Conservation (phyloP, 2,329 filamentous ascomycete species). For the Conoideocrella luteorostrata region DNA sequence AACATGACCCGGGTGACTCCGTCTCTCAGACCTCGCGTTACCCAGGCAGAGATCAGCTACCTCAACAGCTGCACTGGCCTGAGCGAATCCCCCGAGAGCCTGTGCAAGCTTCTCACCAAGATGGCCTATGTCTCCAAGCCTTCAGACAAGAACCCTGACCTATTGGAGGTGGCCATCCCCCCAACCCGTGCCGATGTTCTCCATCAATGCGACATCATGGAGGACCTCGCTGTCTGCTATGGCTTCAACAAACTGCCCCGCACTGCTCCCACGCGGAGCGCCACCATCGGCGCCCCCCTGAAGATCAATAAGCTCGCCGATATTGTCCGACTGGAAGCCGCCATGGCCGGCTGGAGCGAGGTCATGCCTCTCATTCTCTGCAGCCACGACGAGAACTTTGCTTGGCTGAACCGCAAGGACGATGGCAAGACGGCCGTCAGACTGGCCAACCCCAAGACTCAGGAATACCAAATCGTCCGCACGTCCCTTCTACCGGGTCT, state of each 20-base stretch:
- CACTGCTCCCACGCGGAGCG: slow-evolving; percentile 77
- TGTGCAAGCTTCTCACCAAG: slow-evolving; percentile 74
- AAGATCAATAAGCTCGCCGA: slow-evolving; percentile 92
- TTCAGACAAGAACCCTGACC: slow-evolving; percentile 59
- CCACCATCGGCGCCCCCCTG: slow-evolving; percentile 79
- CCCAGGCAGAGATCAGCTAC: slow-evolving; percentile 83
- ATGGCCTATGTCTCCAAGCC: slow-evolving; percentile 84
- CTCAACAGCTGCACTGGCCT: slow-evolving; percentile 91
- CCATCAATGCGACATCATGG: slow-evolving; percentile 97
- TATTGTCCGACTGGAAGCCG: slow-evolving; percentile 81
- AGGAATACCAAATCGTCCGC: slow-evolving; percentile 88
- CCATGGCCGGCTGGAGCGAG: slow-evolving; percentile 93
- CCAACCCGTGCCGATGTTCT: slow-evolving; percentile 90
- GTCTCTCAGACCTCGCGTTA: slow-evolving; percentile 67
- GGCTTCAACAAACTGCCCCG: slow-evolving; percentile 95
- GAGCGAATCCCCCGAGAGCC: slow-evolving; percentile 62
- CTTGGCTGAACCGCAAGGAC: slow-evolving; percentile 84
- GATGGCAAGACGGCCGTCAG: slow-evolving; percentile 77
- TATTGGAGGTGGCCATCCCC: slow-evolving; percentile 77
- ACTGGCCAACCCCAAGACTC: slow-evolving; percentile 87
- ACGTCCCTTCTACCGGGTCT: slow-evolving; percentile 81
- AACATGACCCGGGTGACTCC: slow-evolving; percentile 74
- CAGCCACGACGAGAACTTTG: slow-evolving; percentile 97
- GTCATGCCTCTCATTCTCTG: slow-evolving; percentile 95
- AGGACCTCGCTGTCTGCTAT: slow-evolving; percentile 93